These are phyloP conservation scores for Colletotrichum chrysophilum DNA, from an alignment of 2,329 filamentous ascomycete species.

Conservation along the genomic window DNA sequence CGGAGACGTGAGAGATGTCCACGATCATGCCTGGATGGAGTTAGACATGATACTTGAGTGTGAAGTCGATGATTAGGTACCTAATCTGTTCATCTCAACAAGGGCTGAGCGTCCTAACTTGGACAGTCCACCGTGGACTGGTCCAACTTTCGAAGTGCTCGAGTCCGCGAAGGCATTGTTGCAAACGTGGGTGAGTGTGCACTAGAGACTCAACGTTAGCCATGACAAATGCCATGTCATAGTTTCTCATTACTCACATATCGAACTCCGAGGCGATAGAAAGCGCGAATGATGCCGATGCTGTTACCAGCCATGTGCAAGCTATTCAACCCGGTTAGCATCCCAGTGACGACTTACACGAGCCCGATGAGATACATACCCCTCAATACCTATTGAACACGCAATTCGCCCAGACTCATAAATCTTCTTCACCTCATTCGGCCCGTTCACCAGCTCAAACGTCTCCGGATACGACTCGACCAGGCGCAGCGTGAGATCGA, in stretches of 20 bases:
- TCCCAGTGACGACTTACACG: not conserved
- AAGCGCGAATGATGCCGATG: constrained; percentile 35
- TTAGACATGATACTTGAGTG: not conserved
- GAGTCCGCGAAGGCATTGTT: constrained; percentile 32
- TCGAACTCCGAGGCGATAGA: constrained; percentile 36
- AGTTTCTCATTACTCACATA: constrained; percentile 28
- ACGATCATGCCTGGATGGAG: constrained; percentile 27
- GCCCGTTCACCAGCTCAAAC: constrained; percentile 27
- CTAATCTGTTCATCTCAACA: constrained; percentile 40
- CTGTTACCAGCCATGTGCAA: constrained; percentile 37
- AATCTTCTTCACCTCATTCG: constrained; percentile 30
- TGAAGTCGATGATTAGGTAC: not conserved
- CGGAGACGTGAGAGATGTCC: constrained; percentile 34
- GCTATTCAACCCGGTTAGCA: not conserved
- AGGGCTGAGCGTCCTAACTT: constrained; percentile 30
- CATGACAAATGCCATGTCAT: fast-evolving
- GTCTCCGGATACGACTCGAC: constrained; percentile 28
- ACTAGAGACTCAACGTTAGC: not conserved
- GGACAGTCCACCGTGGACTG: constrained; percentile 29
- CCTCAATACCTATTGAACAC: constrained; percentile 40
- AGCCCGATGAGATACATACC: not conserved
- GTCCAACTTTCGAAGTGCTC: constrained; percentile 27
- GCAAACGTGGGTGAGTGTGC: constrained; percentile 32
- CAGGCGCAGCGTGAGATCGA: constrained; percentile 28
- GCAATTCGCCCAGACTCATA: constrained; percentile 35